Evolutionary conservation across 495 filamentous ascomycete species (phyloP), one percentile per base, ranked within the genome.

Genomic region (Aspergillus bertholletiae): DNA sequence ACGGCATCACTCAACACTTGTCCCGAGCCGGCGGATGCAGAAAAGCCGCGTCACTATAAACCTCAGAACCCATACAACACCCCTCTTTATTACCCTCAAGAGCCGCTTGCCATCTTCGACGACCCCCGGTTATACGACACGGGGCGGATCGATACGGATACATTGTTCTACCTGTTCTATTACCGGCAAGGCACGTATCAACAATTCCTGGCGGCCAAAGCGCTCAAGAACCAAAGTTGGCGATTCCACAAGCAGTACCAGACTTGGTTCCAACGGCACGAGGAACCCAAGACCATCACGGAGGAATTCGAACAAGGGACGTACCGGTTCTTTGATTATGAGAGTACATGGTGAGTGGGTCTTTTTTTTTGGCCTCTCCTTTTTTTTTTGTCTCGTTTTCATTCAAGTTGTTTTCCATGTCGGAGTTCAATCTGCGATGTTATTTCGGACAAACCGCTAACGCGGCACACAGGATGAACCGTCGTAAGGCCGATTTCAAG

Each of bases 221-320:
- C 94, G 18, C 74, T 98, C 28, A 97, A 97, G 65, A 87, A 88
- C 56, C 93, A 97, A 70, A 97, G 94, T 66, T 98, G 94, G 94
- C 80, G 94, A 28, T 98, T 98, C 70, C 94, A 98, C 69, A 98
- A 97, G 74, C 94, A 97, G 68, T 98, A 97, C 67, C 94, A 98
- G 68, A 98, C 94, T 9, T 98, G 94, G 94, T 98, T 98, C 58
- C 94, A 98, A 71, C 81, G 94, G 37, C 94, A 98, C 61, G 94
- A 98, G 65, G 94, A 98, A 75, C 94, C 94, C 18, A 97, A 98
- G 75, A 89, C 84, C 41, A 98, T 98, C 64, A 97, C 94, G 0
- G 95, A 98, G 66, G 94, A 98, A 68, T 97, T 88, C 57, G 94
- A 98, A 75, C 93, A 98, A 71, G 94, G 94, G 23, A 97, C 94